These are phyloP conservation scores for Acacia concinna DNA, from an alignment of 331 rosid species.

Conservation along the genomic window DNA sequence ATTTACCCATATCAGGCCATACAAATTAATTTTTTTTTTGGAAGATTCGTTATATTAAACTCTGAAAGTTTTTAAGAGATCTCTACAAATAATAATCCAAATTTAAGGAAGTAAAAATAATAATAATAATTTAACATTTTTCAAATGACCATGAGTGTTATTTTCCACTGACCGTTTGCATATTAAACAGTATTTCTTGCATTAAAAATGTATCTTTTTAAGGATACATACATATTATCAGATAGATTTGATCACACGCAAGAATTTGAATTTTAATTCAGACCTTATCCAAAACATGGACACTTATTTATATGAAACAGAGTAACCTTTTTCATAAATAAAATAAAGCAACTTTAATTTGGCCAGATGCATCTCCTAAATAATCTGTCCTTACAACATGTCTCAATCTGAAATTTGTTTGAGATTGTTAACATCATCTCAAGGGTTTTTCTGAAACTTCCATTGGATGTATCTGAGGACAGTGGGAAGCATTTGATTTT, in stretches of 20 bases:
- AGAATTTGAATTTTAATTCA: background rate
- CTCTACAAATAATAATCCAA: background rate
- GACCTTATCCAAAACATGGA: background rate
- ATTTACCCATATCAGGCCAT: background rate
- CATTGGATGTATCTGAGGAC: slow-evolving; percentile 14
- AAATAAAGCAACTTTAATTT: background rate
- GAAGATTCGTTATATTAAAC: background rate
- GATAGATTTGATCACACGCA: background rate
- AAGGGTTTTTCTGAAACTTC: slow-evolving; percentile 7
- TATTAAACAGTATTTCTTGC: background rate
- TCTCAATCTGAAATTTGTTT: slow-evolving; percentile 24
- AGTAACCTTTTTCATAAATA: background rate
- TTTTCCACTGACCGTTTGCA: background rate
- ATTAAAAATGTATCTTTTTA: background rate
- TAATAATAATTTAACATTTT: too few species aligned
- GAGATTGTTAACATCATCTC: slow-evolving; percentile 8
- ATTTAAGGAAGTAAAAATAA: background rate
- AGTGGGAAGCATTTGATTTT: slow-evolving; percentile 13
- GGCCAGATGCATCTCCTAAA: background rate
- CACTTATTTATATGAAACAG: background rate
- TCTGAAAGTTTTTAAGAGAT: background rate
- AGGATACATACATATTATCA: background rate
- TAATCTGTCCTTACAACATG: background rate
- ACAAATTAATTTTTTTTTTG: background rate
- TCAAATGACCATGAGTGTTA: background rate